Evolutionary conservation across 805 yeast genomes (phyloP).

Genomic region (Huiozyma sinensis): DNA sequence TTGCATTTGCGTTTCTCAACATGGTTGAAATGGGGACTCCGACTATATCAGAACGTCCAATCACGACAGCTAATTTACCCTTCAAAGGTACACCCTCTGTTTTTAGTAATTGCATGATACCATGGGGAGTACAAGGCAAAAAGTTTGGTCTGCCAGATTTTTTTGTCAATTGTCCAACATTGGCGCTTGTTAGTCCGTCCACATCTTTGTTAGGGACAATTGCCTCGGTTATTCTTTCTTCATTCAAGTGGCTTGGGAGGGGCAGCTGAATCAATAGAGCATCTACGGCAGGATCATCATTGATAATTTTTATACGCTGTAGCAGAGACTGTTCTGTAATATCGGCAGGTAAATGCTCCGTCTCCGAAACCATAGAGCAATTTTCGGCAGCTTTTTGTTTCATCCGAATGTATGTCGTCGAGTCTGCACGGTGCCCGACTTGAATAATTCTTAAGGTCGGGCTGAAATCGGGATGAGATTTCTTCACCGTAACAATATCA

Average conservation of each 20-base stretch:
- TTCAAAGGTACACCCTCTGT: slow-evolving; percentile 43
- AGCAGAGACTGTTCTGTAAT: slow-evolving; percentile 48
- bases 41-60: slow-evolving; percentile 80
- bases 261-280: slow-evolving; percentile 74
- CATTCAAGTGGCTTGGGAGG: slow-evolving; percentile 59
- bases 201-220: slow-evolving; percentile 64
- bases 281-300: slow-evolving; percentile 49
- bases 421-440: slow-evolving; percentile 69
- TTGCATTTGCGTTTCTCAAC: slow-evolving; percentile 60
- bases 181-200: slow-evolving; percentile 72
- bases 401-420: slow-evolving; percentile 73
- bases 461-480: slow-evolving; percentile 40
- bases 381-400: slow-evolving; percentile 68
- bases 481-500: slow-evolving; percentile 26
- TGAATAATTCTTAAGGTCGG: slow-evolving; percentile 66
- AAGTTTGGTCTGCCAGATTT: slow-evolving; percentile 61
- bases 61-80: slow-evolving; percentile 71
- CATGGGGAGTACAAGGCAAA: slow-evolving; percentile 79
- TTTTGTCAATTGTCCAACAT: slow-evolving; percentile 68
- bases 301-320: slow-evolving; percentile 42
- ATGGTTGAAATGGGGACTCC: slow-evolving; percentile 72
- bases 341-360: slow-evolving; percentile 47
- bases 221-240: slow-evolving; percentile 53
- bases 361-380: slow-evolving; percentile 52
- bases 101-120: slow-evolving; percentile 55